Percentiles rank a stretch among this genome's conserved stretches.
Evolutionary conservation across 352 stramenopile genomes (phyloP).

Genomic region (Peronosclerospora sorghi): DNA sequence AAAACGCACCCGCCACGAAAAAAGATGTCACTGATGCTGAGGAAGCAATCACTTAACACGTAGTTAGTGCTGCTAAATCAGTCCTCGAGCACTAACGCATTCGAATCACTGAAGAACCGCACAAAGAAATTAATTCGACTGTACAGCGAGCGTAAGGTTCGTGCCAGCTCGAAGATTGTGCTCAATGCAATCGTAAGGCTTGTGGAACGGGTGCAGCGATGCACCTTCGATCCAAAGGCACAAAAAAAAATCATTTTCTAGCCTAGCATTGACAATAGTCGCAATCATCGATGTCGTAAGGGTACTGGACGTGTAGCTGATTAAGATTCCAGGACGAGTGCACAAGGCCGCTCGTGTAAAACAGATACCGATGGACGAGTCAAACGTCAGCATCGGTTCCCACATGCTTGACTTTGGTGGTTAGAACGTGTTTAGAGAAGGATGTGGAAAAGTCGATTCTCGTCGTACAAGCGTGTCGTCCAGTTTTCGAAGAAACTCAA

Average conservation of each 20-base stretch:
- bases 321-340: constrained; percentile 33
- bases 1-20: constrained; percentile 30
- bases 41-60: constrained; percentile 40
- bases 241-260: neutral
- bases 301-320: constrained; percentile 34
- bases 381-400: constrained; percentile 63
- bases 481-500: neutral
- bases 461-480: too few relatives aligned
- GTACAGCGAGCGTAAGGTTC: constrained; percentile 58
- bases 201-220: constrained; percentile 51
- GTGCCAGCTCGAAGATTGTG: constrained; percentile 38
- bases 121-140: constrained; percentile 82
- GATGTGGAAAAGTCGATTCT: too few relatives aligned
- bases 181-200: constrained; percentile 54
- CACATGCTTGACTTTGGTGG: constrained; percentile 23
- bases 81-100: constrained; percentile 56
- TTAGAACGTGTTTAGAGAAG: too few relatives aligned
- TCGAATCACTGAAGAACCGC: constrained; percentile 45
- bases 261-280: neutral
- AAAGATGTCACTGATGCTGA: constrained; percentile 48
- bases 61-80: constrained; percentile 66
- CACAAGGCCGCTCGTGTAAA: constrained; percentile 31
- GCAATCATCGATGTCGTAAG: constrained; percentile 49
- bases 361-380: constrained; percentile 45
- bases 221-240: constrained; percentile 63